These are phyloP conservation scores for Proliferodiscus dingleyae DNA, from an alignment of 2,329 filamentous ascomycete species.

Conservation along the genomic window DNA sequence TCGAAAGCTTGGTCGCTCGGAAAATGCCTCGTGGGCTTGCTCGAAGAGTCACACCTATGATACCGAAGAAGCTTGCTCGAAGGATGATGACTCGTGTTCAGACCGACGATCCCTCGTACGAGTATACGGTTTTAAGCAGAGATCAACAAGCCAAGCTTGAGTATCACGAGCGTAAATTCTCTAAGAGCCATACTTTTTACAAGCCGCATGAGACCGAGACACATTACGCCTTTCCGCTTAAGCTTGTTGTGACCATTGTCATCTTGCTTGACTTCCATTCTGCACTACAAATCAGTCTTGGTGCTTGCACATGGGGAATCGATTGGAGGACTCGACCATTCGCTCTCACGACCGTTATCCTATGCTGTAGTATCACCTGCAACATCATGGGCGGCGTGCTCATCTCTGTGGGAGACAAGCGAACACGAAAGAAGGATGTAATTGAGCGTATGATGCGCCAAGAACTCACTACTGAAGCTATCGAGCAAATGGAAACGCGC, in stretches of 20 bases:
- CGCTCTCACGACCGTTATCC: constrained; percentile 73
- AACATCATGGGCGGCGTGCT: constrained; percentile 73
- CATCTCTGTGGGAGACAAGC: constrained; percentile 70
- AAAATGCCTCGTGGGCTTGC: constrained; percentile 19
- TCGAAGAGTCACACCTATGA: constrained; percentile 16
- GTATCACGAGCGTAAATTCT: constrained; percentile 73
- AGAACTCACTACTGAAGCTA: constrained; percentile 63
- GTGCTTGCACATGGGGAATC: constrained; percentile 74
- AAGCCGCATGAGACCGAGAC: constrained; percentile 82
- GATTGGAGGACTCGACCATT: constrained; percentile 62
- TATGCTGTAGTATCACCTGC: constrained; percentile 70
- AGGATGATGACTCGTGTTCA: constrained; percentile 14
- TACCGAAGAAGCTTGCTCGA: constrained; percentile 21
- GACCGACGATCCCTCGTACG: constrained; percentile 27
- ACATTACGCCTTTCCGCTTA: constrained; percentile 71
- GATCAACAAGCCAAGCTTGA: constrained; percentile 64
- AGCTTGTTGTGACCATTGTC: constrained; percentile 68
- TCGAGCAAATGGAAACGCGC: constrained; percentile 70
- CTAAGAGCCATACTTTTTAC: constrained; percentile 83
- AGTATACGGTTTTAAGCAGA: constrained; percentile 59
- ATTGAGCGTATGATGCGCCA: constrained; percentile 71
- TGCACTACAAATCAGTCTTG: constrained; percentile 72
- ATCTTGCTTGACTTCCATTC: constrained; percentile 75
- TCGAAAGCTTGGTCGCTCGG: constrained; percentile 28
- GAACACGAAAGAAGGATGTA: constrained; percentile 79